phyloP scores from a whole-genome alignment of 2,329 filamentous ascomycete species.

The Fusarium incarnatum region DNA sequence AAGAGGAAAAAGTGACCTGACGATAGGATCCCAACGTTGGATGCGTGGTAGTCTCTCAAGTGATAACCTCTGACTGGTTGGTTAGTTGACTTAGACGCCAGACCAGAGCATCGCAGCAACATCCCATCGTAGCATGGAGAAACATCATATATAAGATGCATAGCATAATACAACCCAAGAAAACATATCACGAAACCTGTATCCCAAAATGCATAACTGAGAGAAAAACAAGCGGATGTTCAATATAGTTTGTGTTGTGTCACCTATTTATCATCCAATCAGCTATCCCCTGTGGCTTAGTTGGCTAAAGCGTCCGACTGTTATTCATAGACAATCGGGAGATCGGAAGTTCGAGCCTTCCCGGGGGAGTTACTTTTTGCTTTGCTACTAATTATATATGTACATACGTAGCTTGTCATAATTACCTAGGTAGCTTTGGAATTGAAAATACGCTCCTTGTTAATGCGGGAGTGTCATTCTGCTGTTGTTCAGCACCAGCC shows the following conservation, averaged over 20 bases:
- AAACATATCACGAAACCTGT: background rate
- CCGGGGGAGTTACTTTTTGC: constrained; percentile 41
- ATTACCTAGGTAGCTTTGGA: background rate
- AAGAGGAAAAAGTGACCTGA: background rate
- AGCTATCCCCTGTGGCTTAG: constrained; percentile 43
- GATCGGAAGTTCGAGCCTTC: constrained; percentile 49
- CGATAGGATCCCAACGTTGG: no score
- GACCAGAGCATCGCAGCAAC: background rate
- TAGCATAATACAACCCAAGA: background rate
- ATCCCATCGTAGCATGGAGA: background rate
- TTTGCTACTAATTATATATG: no score
- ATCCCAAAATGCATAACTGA: background rate
- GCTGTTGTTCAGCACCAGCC: background rate
- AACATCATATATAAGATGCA: background rate
- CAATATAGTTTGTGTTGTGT: fast-evolving
- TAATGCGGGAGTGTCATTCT: background rate
- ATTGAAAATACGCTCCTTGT: background rate
- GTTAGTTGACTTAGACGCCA: background rate
- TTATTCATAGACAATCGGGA: constrained; percentile 46
- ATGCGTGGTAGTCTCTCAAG: no score
- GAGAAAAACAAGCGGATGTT: fast-evolving
- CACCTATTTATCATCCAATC: background rate
- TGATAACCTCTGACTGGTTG: background rate
- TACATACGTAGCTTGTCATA: no score
- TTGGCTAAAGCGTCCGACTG: constrained; percentile 45